Percentiles rank a stretch among this genome's conserved stretches.
phyloP scores from a whole-genome alignment of 768 basidiomycete genomes.

The Russula compacta region DNA sequence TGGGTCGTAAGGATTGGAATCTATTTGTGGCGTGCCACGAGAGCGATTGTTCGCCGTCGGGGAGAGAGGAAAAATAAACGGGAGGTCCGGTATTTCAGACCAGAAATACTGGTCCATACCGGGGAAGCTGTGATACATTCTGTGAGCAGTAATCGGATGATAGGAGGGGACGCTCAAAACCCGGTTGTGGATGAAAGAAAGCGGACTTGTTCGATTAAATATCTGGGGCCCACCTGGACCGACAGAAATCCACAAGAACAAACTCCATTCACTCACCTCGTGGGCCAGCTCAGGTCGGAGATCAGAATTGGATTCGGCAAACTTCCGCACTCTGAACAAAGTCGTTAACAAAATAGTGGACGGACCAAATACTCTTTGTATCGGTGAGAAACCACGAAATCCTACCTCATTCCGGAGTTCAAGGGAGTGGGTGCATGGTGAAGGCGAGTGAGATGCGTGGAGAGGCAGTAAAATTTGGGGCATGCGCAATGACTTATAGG shows the following conservation, averaged over 20 bases:
- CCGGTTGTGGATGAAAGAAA: conserved; percentile 9
- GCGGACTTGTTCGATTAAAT: conserved; percentile 3
- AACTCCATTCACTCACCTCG: neutral
- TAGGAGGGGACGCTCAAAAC: neutral
- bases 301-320: conserved; percentile 10
- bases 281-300: conserved; percentile 13
- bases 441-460: neutral
- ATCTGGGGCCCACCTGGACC: conserved; percentile 4
- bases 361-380: neutral
- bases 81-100: neutral
- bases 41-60: neutral
- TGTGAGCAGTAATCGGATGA: neutral
- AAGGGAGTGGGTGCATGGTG: neutral
- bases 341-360: neutral
- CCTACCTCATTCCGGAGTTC: neutral
- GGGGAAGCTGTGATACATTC: neutral
- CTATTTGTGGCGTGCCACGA: neutral
- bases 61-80: neutral
- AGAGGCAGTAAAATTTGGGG: neutral
- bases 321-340: conserved; percentile 11
- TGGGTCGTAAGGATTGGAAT: neutral
- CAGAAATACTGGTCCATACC: neutral
- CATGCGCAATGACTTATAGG: neutral
- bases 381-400: neutral
- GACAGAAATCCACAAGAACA: conserved; percentile 9